phyloP scores from a whole-genome alignment of 2,329 filamentous ascomycete species.

The Aspergillus melleus region DNA sequence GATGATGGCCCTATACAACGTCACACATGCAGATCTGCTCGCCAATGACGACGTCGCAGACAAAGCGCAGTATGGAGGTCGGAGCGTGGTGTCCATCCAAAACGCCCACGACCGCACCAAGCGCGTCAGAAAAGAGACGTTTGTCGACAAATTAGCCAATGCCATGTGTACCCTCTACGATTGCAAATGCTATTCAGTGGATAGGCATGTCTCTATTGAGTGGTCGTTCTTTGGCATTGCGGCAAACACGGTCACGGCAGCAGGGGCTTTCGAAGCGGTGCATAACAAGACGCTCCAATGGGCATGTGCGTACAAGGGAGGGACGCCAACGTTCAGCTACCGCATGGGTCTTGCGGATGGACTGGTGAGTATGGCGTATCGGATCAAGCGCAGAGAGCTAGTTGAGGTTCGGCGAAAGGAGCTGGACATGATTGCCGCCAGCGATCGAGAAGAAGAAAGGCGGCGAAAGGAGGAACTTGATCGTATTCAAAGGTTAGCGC shows the following conservation, averaged over 20 bases:
- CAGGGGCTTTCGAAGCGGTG: slow-evolving; percentile 14
- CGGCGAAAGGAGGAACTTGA: neutral
- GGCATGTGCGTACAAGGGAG: slow-evolving; percentile 20
- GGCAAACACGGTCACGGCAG: slow-evolving; percentile 14
- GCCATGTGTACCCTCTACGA: slow-evolving; percentile 21
- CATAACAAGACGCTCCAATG: slow-evolving; percentile 25
- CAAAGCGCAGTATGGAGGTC: slow-evolving; percentile 12
- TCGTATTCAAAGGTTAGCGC: neutral
- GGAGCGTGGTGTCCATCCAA: slow-evolving; percentile 9
- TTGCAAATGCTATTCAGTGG: slow-evolving; percentile 14
- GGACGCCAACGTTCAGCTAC: slow-evolving; percentile 20
- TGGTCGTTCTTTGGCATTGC: slow-evolving; percentile 17
- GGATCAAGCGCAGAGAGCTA: slow-evolving; percentile 18
- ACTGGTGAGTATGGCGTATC: slow-evolving; percentile 16
- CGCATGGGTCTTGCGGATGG: slow-evolving; percentile 23
- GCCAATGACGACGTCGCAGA: neutral
- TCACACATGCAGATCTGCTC: slow-evolving; percentile 15
- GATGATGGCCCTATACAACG: slow-evolving; percentile 17
- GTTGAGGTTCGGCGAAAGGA: slow-evolving; percentile 14
- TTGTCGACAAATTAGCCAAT: slow-evolving; percentile 7
- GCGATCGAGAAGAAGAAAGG: slow-evolving; percentile 9
- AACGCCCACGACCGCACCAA: slow-evolving; percentile 1
- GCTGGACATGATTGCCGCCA: slow-evolving; percentile 9
- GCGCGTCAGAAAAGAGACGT: slow-evolving; percentile 11
- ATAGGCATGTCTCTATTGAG: slow-evolving; percentile 3